phyloP scores from a whole-genome alignment of 192 early-diverging fungal species.

The Funneliformis geosporum region DNA sequence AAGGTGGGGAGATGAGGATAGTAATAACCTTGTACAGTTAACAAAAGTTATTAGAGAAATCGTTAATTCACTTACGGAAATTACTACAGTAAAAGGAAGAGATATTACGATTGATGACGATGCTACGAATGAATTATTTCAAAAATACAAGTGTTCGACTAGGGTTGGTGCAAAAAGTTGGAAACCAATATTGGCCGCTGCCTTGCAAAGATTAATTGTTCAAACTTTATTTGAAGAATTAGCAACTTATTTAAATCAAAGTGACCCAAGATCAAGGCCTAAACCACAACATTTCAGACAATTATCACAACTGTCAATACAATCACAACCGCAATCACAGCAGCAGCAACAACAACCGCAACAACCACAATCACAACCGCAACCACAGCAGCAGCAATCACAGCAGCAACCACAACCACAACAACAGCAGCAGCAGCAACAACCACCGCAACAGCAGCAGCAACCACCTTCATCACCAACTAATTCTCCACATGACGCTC shows the following conservation, averaged over 20 bases:
- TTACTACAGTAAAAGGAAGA: slow-evolving; percentile 22
- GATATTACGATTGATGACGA: slow-evolving; percentile 19
- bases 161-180: background rate
- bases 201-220: slow-evolving; percentile 14
- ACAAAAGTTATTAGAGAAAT: slow-evolving; percentile 12
- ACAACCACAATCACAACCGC: background rate
- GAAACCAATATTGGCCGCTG: slow-evolving; percentile 21
- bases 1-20: slow-evolving; percentile 20
- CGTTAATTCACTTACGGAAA: background rate
- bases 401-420: background rate
- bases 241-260: background rate
- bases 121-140: background rate
- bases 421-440: background rate
- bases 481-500: background rate
- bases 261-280: background rate
- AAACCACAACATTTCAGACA: background rate
- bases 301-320: background rate
- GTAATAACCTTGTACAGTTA: slow-evolving; percentile 17
- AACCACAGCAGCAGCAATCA: background rate
- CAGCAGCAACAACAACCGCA: background rate
- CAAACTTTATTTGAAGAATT: background rate
- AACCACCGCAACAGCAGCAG: background rate
- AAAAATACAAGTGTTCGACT: slow-evolving; percentile 3
- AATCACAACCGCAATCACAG: background rate
- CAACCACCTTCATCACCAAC: background rate